A percentile compares a stretch with the other conserved stretches of the same genome.
Conservation (phyloP, 257 asterid genomes). For the Nemophila menziesii region DNA sequence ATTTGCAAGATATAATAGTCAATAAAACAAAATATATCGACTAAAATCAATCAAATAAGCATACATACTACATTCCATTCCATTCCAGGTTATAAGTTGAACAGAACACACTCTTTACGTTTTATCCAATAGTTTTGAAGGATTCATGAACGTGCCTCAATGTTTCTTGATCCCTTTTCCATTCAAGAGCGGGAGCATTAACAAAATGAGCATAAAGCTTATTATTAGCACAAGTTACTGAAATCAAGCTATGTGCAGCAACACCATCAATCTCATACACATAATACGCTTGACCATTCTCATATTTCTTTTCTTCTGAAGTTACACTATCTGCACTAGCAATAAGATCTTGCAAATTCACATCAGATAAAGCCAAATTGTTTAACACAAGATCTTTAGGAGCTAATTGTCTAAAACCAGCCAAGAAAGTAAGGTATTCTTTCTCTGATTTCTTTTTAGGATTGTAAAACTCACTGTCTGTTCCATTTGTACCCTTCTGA, state of each 20-base stretch:
- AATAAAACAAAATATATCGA: too few relatives aligned
- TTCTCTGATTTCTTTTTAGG: slow-evolving; percentile 76
- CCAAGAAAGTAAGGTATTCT: slow-evolving; percentile 71
- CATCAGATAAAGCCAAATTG: slow-evolving; percentile 80
- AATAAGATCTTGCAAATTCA: slow-evolving; percentile 68
- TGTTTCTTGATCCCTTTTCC: slow-evolving; percentile 64
- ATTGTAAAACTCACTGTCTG: slow-evolving; percentile 85
- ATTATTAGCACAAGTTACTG: slow-evolving; percentile 83
- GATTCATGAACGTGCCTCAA: slow-evolving; percentile 74
- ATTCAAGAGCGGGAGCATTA: slow-evolving; percentile 70
- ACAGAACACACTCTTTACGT: too few relatives aligned
- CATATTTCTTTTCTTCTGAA: slow-evolving; percentile 63
- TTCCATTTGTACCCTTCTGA: slow-evolving; percentile 88
- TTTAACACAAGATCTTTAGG: slow-evolving; percentile 60
- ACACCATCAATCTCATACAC: slow-evolving; percentile 72
- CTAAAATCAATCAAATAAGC: too few relatives aligned
- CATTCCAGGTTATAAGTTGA: too few relatives aligned
- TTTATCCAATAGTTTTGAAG: slow-evolving; percentile 63
- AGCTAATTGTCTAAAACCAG: slow-evolving; percentile 61
- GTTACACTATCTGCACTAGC: slow-evolving; percentile 60
- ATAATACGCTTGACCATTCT: slow-evolving; percentile 68
- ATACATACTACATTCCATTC: neutral
- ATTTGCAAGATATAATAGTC: too few relatives aligned
- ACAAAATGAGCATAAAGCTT: slow-evolving; percentile 92
- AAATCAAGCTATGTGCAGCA: slow-evolving; percentile 67